These are phyloP conservation scores for Ceratocystis cubensis DNA, from an alignment of 2,329 filamentous ascomycete genomes.

Conservation along the genomic window DNA sequence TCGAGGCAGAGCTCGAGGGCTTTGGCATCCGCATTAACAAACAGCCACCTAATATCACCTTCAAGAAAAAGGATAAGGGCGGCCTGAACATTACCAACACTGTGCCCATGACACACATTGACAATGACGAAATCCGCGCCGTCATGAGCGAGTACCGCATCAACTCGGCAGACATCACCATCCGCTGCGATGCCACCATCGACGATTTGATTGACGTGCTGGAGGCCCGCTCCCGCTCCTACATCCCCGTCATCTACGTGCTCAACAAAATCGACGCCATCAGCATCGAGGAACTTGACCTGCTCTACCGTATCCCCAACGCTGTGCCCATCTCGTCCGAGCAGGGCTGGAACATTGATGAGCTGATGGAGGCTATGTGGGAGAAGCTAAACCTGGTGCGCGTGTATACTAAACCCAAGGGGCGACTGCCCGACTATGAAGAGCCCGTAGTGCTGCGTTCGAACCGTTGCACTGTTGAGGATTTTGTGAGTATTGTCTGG, in stretches of 20 bases:
- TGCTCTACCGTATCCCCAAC: constrained; percentile 93
- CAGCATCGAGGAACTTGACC: constrained; percentile 90
- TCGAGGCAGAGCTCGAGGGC: constrained; percentile 88
- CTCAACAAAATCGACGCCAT: constrained; percentile 99
- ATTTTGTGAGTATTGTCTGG: constrained; percentile 60
- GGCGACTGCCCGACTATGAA: constrained; percentile 82
- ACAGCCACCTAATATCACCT: constrained; percentile 92
- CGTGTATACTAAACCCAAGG: constrained; percentile 97
- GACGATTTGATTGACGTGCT: constrained; percentile 94
- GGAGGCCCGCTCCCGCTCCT: constrained; percentile 85
- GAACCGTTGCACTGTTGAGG: constrained; percentile 77
- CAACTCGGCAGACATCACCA: constrained; percentile 90
- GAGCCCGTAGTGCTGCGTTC: constrained; percentile 79
- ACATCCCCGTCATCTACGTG: constrained; percentile 98
- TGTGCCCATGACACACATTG: constrained; percentile 80
- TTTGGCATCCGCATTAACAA: constrained; percentile 99
- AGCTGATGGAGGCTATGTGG: constrained; percentile 97
- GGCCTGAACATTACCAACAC: constrained; percentile 95
- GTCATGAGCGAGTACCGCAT: constrained; percentile 97
- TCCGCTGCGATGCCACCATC: constrained; percentile 92
- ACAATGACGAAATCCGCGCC: constrained; percentile 91
- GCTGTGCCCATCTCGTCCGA: constrained; percentile 95
- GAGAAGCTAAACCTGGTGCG: constrained; percentile 83
- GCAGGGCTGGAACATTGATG: constrained; percentile 95
- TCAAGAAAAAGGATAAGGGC: constrained; percentile 98